Conservation (phyloP, 139 green algal species). For the Volvox africanus region DNA sequence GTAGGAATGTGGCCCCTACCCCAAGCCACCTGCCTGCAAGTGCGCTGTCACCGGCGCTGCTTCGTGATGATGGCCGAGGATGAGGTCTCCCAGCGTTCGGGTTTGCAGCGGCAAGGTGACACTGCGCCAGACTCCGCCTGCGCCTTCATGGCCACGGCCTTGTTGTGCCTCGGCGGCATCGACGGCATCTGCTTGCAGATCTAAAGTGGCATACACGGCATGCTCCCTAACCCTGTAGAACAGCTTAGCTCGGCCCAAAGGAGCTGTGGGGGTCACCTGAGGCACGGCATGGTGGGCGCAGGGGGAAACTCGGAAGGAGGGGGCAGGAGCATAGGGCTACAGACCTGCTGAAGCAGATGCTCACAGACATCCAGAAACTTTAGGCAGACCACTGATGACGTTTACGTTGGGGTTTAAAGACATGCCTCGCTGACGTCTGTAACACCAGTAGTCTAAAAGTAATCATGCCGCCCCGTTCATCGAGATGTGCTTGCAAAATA, state of each 20-base stretch:
- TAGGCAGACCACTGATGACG: too few species aligned
- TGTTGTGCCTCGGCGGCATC: constrained; percentile 21
- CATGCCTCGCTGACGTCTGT: too few species aligned
- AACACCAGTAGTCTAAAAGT: too few species aligned
- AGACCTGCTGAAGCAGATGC: too few species aligned
- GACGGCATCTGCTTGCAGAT: not conserved
- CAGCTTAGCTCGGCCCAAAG: not conserved
- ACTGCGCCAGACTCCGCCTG: constrained; percentile 3
- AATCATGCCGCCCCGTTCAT: too few species aligned
- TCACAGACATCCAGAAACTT: too few species aligned
- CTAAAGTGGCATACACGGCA: not conserved
- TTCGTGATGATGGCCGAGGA: not conserved
- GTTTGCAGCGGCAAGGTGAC: constrained; percentile 2
- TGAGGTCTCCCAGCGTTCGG: not conserved
- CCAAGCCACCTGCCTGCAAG: not conserved
- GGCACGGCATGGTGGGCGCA: not conserved
- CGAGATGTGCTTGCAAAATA: too few species aligned
- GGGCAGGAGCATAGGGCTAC: too few species aligned
- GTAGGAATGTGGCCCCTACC: too few species aligned
- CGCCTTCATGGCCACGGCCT: not conserved
- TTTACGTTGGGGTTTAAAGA: too few species aligned
- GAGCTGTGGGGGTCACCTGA: not conserved
- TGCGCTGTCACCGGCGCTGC: not conserved
- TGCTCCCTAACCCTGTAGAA: not conserved
- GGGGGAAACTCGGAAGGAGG: not conserved